A percentile compares a stretch with the other conserved stretches of the same genome.
phyloP scores from a whole-genome alignment of 345 rosid genomes.

The Pseudoturritis turrita region DNA sequence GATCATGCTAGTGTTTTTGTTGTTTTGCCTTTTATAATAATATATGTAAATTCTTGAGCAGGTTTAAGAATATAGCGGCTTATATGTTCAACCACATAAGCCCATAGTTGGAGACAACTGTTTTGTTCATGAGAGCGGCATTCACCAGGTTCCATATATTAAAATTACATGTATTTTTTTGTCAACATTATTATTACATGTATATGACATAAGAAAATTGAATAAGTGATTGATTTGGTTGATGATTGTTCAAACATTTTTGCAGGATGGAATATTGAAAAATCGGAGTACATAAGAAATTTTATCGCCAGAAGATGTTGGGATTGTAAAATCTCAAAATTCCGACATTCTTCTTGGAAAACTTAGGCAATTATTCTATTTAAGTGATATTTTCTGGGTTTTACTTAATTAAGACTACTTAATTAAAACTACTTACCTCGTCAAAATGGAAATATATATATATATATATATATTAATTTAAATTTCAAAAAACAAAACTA shows the following conservation, averaged over 20 bases:
- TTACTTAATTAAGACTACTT: neutral
- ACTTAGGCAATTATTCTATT: constrained; percentile 44
- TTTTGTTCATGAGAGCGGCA: constrained; percentile 89
- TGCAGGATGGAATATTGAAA: constrained; percentile 89
- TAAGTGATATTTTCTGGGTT: neutral
- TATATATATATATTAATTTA: no score
- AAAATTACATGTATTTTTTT: no score
- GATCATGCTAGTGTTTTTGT: neutral
- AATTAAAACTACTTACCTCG: neutral
- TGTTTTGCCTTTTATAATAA: neutral
- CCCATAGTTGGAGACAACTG: constrained; percentile 92
- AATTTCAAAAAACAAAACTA: no score
- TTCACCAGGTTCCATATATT: constrained; percentile 40
- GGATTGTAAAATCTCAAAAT: constrained; percentile 56
- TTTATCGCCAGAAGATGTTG: constrained; percentile 78
- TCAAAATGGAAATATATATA: no score
- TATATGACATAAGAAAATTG: neutral
- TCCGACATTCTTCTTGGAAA: constrained; percentile 87
- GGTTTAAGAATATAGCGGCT: constrained; percentile 81
- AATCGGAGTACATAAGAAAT: constrained; percentile 88
- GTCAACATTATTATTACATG: no score
- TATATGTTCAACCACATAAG: constrained; percentile 80
- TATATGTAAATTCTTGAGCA: constrained; percentile 12
- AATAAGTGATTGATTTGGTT: neutral
- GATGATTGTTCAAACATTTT: neutral